Evolutionary conservation across 306 rosid species (phyloP).

Genomic region (Prunus mume): DNA sequence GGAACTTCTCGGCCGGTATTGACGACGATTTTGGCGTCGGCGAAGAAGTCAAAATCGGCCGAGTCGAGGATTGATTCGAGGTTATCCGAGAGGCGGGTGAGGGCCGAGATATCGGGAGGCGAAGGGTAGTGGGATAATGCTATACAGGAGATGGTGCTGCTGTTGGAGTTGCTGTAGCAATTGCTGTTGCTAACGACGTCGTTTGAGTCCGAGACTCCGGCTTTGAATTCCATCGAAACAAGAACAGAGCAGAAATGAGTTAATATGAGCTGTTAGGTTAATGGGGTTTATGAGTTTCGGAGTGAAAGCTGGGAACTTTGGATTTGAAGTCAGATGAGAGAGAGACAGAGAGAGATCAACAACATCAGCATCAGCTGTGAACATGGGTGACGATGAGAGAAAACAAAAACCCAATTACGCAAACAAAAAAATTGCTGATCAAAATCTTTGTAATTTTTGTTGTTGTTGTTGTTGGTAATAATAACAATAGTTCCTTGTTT

Average conservation of each 20-base stretch:
- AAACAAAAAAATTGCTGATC: background rate
- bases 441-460: background rate
- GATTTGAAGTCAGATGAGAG: slow-evolving; percentile 22
- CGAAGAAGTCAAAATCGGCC: slow-evolving; percentile 30
- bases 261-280: background rate
- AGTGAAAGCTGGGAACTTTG: background rate
- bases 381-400: slow-evolving; percentile 12
- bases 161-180: slow-evolving; percentile 8
- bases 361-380: background rate
- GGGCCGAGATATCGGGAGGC: slow-evolving; percentile 20
- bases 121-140: background rate
- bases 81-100: slow-evolving; percentile 43
- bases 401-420: background rate
- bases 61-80: slow-evolving; percentile 34
- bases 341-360: background rate
- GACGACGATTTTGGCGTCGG: slow-evolving; percentile 43
- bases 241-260: background rate
- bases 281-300: background rate
- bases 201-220: slow-evolving; percentile 34
- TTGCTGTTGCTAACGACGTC: slow-evolving; percentile 29
- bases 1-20: slow-evolving; percentile 28
- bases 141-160: slow-evolving; percentile 19
- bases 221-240: slow-evolving; percentile 19
- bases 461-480: background rate
- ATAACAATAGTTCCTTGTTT: background rate